Evolutionary conservation across 2,329 filamentous ascomycete genomes (phyloP).

Genomic region (Colletotrichum somersetense): DNA sequence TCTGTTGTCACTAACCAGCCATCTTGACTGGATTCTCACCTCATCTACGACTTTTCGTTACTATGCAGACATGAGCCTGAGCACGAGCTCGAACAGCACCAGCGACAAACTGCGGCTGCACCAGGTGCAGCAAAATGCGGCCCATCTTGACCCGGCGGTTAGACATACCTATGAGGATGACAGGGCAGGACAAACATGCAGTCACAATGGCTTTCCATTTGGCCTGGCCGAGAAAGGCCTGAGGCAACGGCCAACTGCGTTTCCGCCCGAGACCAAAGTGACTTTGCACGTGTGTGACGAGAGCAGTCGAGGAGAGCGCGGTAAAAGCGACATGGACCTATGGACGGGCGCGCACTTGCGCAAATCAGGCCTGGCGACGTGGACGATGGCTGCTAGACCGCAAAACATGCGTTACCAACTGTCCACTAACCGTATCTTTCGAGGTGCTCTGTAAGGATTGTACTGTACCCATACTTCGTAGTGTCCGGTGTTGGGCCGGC

Average conservation of each 20-base stretch:
- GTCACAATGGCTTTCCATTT: background rate
- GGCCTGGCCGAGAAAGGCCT: background rate
- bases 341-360: conserved; percentile 6
- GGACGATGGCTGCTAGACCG: conserved; percentile 11
- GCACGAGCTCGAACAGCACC: background rate
- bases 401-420: conserved; percentile 1
- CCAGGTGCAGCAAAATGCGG: background rate
- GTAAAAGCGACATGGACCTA: background rate
- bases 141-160: background rate
- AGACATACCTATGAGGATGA: background rate
- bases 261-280: conserved; percentile 2
- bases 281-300: background rate
- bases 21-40: conserved; percentile 6
- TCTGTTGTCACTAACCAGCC: background rate
- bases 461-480: background rate
- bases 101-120: conserved; percentile 7
- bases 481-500: background rate
- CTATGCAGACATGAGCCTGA: background rate
- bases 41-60: background rate
- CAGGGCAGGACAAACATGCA: conserved; percentile 5
- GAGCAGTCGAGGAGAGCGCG: background rate
- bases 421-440: background rate
- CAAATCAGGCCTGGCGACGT: conserved; percentile 8
- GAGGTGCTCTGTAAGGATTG: background rate
- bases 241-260: background rate